Evolutionary conservation across 2,329 filamentous ascomycete species (phyloP).

Genomic region (Metarhizium rileyi): DNA sequence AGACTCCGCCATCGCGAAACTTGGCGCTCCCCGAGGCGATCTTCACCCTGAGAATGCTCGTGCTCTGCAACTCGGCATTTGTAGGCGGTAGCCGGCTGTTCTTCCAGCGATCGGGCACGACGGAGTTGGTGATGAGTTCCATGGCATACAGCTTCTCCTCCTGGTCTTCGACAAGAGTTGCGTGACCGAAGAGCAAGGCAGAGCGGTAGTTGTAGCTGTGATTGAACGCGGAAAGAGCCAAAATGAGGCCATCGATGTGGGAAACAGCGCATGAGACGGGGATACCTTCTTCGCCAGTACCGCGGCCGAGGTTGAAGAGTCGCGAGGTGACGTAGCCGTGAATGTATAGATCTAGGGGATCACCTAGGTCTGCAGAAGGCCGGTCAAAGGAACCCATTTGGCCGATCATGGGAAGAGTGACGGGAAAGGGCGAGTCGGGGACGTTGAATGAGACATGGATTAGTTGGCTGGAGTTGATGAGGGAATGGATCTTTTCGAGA

Average conservation of each 20-base stretch:
- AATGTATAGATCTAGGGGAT: slow-evolving; percentile 67
- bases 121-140: slow-evolving; percentile 64
- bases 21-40: slow-evolving; percentile 69
- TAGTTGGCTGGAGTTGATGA: slow-evolving; percentile 65
- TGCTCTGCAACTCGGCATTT: slow-evolving; percentile 63
- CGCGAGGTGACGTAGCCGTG: slow-evolving; percentile 78
- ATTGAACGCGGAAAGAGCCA: slow-evolving; percentile 68
- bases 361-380: slow-evolving; percentile 48
- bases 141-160: slow-evolving; percentile 72
- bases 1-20: slow-evolving; percentile 54
- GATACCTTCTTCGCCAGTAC: slow-evolving; percentile 35
- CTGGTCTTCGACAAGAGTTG: slow-evolving; percentile 52
- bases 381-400: slow-evolving; percentile 64
- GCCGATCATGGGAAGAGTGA: slow-evolving; percentile 76
- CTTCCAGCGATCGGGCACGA: slow-evolving; percentile 60
- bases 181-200: slow-evolving; percentile 68
- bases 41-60: slow-evolving; percentile 58
- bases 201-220: slow-evolving; percentile 86
- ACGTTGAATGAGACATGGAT: slow-evolving; percentile 71
- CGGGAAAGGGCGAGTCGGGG: slow-evolving; percentile 58
- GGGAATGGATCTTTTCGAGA: slow-evolving; percentile 59
- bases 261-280: slow-evolving; percentile 65
- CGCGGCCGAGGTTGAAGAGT: slow-evolving; percentile 55
- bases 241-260: slow-evolving; percentile 69
- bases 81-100: slow-evolving; percentile 62